Evolutionary conservation across 768 basidiomycete species (phyloP), one percentile per base, ranked within the genome.

Genomic region (Boletellus ananas): DNA sequence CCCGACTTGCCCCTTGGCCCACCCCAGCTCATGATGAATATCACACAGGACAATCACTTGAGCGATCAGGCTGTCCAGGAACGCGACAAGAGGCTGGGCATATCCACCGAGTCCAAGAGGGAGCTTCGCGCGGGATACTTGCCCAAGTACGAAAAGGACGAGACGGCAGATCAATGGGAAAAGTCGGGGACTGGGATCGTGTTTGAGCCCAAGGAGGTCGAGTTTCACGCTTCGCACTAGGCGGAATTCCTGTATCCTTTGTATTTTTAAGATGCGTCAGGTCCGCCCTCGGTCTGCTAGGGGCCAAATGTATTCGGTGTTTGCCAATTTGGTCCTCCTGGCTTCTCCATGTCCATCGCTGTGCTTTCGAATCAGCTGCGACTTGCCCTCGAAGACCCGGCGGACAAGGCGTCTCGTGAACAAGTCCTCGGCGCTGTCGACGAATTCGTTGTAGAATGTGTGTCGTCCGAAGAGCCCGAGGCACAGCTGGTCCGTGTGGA

Each of bases 291-390:
- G 23, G 21, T 36, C 4, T 17, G 34, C 23, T 17, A 44, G 34
- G 29, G 25, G 43, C 23, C 4, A 25, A 25, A 25, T 25, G 23
- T 25, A 25, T 36, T 1, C 10, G 9, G 44, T 25, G 20, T 33
- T 45, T 51, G 51, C 49, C 38, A 46, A 51, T 38, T 58, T 49
- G 29, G 49, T 54, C 46, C 18, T 18, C 18, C 29, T 49, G 45
- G 13, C 29, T 38, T 50, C 43, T 48, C 50, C 54, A 74, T 72
- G 65, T 66, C 62, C 55, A 61, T 69, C 68, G 73, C 58, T 35
- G 62, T 74, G 27, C 62, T 77, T 49, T 66, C 67, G 44, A 76
- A 74, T 58, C 79, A 82, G 52, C 70, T 88, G 41, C 81, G 83
- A 54, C 70, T 76, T 43, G 72, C 79, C 7, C 75, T 89, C 52